Evolutionary conservation across 179 eudicot species (phyloP).

Genomic region (Amaranthus tricolor): DNA sequence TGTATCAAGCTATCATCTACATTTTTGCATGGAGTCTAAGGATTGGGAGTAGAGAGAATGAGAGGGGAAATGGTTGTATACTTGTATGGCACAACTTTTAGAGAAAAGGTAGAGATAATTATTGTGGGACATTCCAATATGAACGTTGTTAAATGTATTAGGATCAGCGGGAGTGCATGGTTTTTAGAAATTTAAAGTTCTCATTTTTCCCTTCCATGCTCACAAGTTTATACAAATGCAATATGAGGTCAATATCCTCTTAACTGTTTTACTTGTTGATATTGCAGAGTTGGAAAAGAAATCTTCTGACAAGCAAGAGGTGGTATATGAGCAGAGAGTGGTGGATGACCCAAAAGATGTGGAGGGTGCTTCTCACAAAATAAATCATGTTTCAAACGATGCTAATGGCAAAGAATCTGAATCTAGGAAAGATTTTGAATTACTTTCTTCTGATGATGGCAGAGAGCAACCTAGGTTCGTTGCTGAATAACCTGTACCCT

Average conservation of each 20-base stretch:
- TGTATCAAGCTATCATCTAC: background rate
- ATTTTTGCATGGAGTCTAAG: background rate
- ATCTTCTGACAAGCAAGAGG: slow-evolving; percentile 36
- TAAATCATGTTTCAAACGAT: slow-evolving; percentile 30
- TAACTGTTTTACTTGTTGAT: slow-evolving; percentile 15
- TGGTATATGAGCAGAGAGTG: slow-evolving; percentile 31
- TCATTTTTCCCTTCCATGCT: background rate
- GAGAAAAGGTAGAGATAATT: too few species aligned
- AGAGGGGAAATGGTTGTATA: too few species aligned
- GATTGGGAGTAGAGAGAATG: too few species aligned
- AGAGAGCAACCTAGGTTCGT: slow-evolving; percentile 58
- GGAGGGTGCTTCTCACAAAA: slow-evolving; percentile 42
- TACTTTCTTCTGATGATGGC: slow-evolving; percentile 32
- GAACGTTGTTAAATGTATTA: too few species aligned
- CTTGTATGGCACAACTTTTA: too few species aligned
- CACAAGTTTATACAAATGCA: background rate
- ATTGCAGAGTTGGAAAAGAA: slow-evolving; percentile 38
- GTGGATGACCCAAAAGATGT: slow-evolving; percentile 29
- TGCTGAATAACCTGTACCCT: background rate
- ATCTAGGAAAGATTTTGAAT: slow-evolving; percentile 30
- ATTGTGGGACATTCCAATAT: too few species aligned
- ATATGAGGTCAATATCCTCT: background rate
- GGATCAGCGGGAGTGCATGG: too few species aligned
- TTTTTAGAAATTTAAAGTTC: background rate
- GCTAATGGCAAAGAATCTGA: slow-evolving; percentile 36